These are phyloP conservation scores for Aurinia saxatilis DNA, from an alignment of 345 rosid species.

Conservation along the genomic window DNA sequence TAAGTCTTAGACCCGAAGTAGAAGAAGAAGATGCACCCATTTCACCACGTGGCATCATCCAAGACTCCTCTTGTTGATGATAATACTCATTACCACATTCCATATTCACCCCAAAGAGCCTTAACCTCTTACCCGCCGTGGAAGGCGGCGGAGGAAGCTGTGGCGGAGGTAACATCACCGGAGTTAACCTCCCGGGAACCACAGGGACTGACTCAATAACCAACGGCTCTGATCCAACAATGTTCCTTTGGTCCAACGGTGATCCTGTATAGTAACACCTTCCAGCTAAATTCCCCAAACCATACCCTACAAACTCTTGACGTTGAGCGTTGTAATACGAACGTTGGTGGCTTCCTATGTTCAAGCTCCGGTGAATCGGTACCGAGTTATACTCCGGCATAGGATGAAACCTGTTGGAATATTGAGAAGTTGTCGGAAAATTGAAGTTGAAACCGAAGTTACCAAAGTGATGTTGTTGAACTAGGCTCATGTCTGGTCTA, in stretches of 20 bases:
- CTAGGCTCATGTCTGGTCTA: conserved; percentile 39
- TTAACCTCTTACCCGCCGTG: conserved; percentile 63
- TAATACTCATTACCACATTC: conserved; percentile 41
- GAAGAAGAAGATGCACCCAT: conserved; percentile 29
- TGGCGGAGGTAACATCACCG: conserved; percentile 17
- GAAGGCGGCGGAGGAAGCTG: conserved; percentile 20
- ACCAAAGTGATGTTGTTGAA: conserved; percentile 22
- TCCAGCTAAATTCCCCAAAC: conserved; percentile 33
- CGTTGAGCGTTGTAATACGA: conserved; percentile 25
- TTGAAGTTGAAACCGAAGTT: conserved; percentile 26
- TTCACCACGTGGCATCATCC: conserved; percentile 19
- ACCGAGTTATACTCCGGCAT: conserved; percentile 17
- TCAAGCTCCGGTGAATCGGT: conserved; percentile 22
- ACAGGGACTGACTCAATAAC: conserved; percentile 63
- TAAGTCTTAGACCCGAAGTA: conserved; percentile 16
- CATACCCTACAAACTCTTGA: conserved; percentile 30
- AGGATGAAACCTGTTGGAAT: conserved; percentile 45
- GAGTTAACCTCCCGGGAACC: conserved; percentile 25
- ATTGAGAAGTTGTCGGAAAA: conserved; percentile 34
- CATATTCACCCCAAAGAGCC: conserved; percentile 95
- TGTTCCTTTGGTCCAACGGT: conserved; percentile 31
- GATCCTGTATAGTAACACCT: conserved; percentile 40
- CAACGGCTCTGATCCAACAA: conserved; percentile 29
- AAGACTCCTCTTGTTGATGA: conserved; percentile 20
- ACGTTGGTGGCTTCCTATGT: conserved; percentile 25